Evolutionary conservation across 768 basidiomycete genomes (phyloP).

Genomic region (Royoungia palumana): DNA sequence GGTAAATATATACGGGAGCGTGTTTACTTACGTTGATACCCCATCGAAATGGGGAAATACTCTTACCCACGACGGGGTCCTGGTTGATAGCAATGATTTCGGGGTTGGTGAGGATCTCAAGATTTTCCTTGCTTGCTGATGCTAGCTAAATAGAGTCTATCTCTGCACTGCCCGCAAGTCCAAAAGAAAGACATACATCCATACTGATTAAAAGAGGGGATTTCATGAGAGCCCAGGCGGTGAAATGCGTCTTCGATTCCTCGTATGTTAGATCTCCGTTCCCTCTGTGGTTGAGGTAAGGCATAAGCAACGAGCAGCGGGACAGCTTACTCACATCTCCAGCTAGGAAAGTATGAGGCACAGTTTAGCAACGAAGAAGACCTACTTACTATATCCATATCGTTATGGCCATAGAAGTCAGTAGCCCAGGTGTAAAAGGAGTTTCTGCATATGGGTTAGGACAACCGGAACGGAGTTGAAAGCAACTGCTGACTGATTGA

Average conservation of each 20-base stretch:
- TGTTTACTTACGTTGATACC: conserved; percentile 52
- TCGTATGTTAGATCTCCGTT: conserved; percentile 61
- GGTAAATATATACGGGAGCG: background rate
- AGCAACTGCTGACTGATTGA: conserved; percentile 44
- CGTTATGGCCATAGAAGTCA: conserved; percentile 67
- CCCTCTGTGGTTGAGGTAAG: conserved; percentile 34
- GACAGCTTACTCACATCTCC: conserved; percentile 43
- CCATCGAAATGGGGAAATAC: conserved; percentile 67
- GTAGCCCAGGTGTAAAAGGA: conserved; percentile 61
- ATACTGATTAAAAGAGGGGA: conserved; percentile 64
- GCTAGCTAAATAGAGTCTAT: conserved; percentile 39
- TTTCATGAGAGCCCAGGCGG: conserved; percentile 71
- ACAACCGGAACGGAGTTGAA: background rate
- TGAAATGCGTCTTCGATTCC: conserved; percentile 68
- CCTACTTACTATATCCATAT: conserved; percentile 58
- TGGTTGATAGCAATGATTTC: conserved; percentile 71
- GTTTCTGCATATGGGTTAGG: conserved; percentile 40
- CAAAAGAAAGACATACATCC: conserved; percentile 37
- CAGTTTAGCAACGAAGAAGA: conserved; percentile 2
- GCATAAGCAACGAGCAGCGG: background rate
- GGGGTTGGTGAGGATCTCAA: conserved; percentile 57
- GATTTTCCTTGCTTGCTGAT: conserved; percentile 44
- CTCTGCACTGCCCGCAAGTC: conserved; percentile 1
- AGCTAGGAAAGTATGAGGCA: conserved; percentile 34
- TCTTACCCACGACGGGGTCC: conserved; percentile 57